Base-by-base conservation (phyloP, 192 early-diverging fungal species). In the Kickxella alabastrina region DNA sequence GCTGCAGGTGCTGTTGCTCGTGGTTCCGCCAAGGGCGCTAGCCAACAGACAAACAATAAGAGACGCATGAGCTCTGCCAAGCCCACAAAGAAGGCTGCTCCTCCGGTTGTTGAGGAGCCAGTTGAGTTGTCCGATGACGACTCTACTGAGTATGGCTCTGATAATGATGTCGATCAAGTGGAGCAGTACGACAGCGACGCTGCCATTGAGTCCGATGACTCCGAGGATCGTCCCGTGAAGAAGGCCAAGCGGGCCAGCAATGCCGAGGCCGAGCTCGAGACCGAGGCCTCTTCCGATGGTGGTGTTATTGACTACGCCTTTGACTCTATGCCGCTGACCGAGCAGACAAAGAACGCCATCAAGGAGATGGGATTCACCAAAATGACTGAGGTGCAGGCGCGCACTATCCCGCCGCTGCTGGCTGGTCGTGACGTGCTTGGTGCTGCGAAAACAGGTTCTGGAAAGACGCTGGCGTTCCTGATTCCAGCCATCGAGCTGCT, bases 311-410 rank as follows among this genome's bases (percentile, higher is more conserved):
- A 83, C 59, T 68, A 72, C 38, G 82, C 83, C 7, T 99, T 99
- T 46, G 57, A 69, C 13, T 79, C 85, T 7, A 72, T 99, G 5
- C 83, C 87, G 12, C 75, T 93, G 46, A 88, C 87, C 21, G 90
- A 91, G 23, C 77, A 80, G 43, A 91, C 92, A 6, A 80, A 84
- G 51, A 85, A 88, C 49, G 91, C 89, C 14, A 89, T 92, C 49
- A 66, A 79, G 34, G 93, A 93, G 43, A 90, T 97, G 86, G 92
- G 92, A 25, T 97, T 97, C 69, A 82, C 78, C 27, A 74, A 73
- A 45, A 97, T 98, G 95, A 99, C 95, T 10, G 91, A 97, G 64
- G 88, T 99, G 39, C 97, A 99, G 75, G 95, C 95, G 34, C 81
- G 92, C 29, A 87, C 87, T 8, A 97, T 99, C 49, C 93, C 92